Percentiles rank a stretch among this genome's conserved stretches.
Conservation (phyloP, 805 yeast species). For the Metschnikowia reukaufii region DNA sequence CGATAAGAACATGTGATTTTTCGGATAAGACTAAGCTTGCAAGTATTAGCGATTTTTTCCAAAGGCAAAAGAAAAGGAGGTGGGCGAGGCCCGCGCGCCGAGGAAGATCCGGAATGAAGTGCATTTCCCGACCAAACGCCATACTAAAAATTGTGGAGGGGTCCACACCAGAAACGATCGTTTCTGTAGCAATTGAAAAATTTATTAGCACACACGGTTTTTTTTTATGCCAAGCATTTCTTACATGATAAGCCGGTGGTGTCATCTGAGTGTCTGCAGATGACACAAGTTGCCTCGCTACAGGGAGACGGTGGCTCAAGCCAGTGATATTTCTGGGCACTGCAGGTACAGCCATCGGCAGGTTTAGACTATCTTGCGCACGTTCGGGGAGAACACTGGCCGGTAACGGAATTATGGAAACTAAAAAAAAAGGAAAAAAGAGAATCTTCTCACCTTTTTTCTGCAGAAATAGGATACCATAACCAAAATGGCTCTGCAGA, state of each 20-base stretch:
- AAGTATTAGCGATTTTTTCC: neutral
- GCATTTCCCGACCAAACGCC: neutral
- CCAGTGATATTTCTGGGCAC: neutral
- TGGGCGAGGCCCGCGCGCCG: neutral
- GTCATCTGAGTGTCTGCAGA: no score
- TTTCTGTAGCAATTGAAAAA: no score
- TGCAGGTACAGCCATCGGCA: neutral
- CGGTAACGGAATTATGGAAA: neutral
- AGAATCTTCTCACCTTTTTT: neutral
- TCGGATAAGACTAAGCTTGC: neutral
- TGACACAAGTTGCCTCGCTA: no score
- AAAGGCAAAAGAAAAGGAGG: neutral
- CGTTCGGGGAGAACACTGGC: neutral
- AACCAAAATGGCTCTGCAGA: no score
- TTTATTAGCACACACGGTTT: no score
- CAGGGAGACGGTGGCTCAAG: no score
- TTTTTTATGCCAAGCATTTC: no score
- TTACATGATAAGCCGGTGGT: no score
- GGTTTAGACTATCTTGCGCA: neutral
- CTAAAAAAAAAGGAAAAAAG: neutral
- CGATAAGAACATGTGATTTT: neutral
- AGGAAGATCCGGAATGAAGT: neutral
- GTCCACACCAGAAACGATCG: no score
- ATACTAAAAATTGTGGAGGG: no score
- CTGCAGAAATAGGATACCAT: neutral